Percentiles rank a stretch among this genome's conserved stretches.
Evolutionary conservation across 2,329 filamentous ascomycete genomes (phyloP).

Genomic region (Paradendryphiella salina): DNA sequence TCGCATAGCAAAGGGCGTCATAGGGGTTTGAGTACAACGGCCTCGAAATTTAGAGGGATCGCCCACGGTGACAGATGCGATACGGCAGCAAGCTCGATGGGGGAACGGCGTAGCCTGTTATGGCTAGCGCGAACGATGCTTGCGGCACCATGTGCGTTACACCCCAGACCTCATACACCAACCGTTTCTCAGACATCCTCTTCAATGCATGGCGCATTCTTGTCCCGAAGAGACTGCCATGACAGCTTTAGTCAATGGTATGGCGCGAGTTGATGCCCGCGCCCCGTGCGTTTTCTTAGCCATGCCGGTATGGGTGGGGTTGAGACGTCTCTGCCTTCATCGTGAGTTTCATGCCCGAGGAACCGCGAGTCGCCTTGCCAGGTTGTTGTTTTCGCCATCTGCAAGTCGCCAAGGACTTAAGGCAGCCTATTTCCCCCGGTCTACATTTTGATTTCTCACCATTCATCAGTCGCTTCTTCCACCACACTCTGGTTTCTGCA

Average conservation of each 20-base stretch:
- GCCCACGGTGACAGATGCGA: conserved; percentile 14
- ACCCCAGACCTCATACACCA: conserved; percentile 39
- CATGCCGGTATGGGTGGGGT: conserved; percentile 32
- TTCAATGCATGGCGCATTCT: conserved; percentile 40
- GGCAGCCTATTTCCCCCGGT: conserved; percentile 26
- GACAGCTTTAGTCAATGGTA: conserved; percentile 32
- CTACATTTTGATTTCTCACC: conserved; percentile 34
- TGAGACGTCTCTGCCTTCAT: conserved; percentile 49
- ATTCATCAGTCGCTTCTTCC: conserved; percentile 40
- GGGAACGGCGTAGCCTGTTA: conserved; percentile 15
- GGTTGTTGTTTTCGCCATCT: conserved; percentile 18
- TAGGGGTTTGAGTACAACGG: conserved; percentile 37
- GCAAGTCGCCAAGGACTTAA: conserved; percentile 45
- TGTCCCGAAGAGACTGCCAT: conserved; percentile 27
- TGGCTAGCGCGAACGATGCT: conserved; percentile 28
- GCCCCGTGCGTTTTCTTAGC: conserved; percentile 35
- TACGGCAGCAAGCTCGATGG: conserved; percentile 8
- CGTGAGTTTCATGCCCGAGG: conserved; percentile 47
- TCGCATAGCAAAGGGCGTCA: conserved; percentile 38
- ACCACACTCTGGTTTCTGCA: conserved; percentile 32
- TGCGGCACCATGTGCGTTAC: conserved; percentile 32
- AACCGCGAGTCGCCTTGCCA: conserved; percentile 36
- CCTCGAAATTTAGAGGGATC: conserved; percentile 27
- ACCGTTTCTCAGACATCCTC: conserved; percentile 39
- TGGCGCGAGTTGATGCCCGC: conserved; percentile 32